Conservation (phyloP, 805 yeast species). For the Yamadazyma ubonensis region DNA sequence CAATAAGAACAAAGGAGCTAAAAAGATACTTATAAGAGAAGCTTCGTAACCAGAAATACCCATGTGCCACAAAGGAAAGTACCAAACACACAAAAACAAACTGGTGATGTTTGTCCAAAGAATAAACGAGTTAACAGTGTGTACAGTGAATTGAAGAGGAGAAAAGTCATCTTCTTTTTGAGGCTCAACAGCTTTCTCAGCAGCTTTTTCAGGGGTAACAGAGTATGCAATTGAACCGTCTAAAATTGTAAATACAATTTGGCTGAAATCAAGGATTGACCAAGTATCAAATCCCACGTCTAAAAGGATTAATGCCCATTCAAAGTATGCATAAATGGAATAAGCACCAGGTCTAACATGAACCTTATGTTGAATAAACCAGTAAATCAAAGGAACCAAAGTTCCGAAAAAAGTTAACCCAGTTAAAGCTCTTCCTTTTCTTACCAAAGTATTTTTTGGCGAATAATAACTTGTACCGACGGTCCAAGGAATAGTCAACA, state of each 20-base stretch:
- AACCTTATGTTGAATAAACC: slow-evolving; percentile 91
- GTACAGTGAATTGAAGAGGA: slow-evolving; percentile 38
- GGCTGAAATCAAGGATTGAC: slow-evolving; percentile 67
- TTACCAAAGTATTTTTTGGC: slow-evolving; percentile 40
- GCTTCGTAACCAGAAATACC: slow-evolving; percentile 95
- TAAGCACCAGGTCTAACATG: slow-evolving; percentile 90
- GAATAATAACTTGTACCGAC: slow-evolving; percentile 56
- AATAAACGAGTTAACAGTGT: slow-evolving; percentile 63
- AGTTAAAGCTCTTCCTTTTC: slow-evolving; percentile 53
- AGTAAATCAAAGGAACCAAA: slow-evolving; percentile 78
- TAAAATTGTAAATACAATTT: slow-evolving; percentile 49
- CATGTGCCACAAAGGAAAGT: slow-evolving; percentile 97
- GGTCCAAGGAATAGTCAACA: slow-evolving; percentile 92
- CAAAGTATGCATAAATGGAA: slow-evolving; percentile 90
- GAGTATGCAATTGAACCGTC: slow-evolving; percentile 24
- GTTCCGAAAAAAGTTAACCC: slow-evolving; percentile 65
- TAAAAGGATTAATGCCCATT: slow-evolving; percentile 83
- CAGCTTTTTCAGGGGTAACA: slow-evolving; percentile 2
- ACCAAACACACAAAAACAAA: slow-evolving; percentile 86
- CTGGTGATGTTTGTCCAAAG: slow-evolving; percentile 87
- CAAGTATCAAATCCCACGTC: slow-evolving; percentile 86
- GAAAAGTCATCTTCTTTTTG: slow-evolving; percentile 28
- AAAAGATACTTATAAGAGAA: slow-evolving; percentile 48
- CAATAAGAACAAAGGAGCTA: slow-evolving; percentile 58
- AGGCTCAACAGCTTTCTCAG: slow-evolving; percentile 1